Evolutionary conservation across 306 rosid species (phyloP), one percentile per base, ranked within the genome.

Genomic region (Styphnolobium japonicum): DNA sequence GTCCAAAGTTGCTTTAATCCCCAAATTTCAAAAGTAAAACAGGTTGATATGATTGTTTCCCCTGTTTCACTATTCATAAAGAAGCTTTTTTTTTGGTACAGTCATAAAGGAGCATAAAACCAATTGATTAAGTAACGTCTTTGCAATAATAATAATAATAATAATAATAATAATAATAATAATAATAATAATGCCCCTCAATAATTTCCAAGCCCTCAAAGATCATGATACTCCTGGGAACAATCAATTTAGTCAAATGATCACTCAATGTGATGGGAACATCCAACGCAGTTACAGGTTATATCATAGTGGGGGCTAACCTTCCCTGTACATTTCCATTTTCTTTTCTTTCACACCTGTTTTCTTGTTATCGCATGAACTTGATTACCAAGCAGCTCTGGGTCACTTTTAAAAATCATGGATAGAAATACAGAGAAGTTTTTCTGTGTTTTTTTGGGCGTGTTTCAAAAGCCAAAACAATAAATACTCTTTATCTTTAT

Each of bases 1-100:
- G 83, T 87, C 86, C 76, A 86, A 81, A 79, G 86, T 73, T 73
- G 72, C 87, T 82, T 81, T 87, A 73, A 12, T 71, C 75, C 63
- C 67, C 72, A 62, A 79, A 71, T 71, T 74, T 84, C 84, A 62
- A 88, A 88, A 84, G 84, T 49, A 36, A 45, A 76, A 64, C 58
- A 18, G 63, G 68, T 57, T 23, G 84, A 27, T 22, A 67, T 84
- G 87, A 84, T 86, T 80, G 55, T 36, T 34, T 39, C 0, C 63
- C 76, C 66, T 39, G 62, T 81, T 65, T 69, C 60, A 52, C 85
- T 84, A 18, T 81, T 85, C 14, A 39, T 58, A 53, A 68, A 27
- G 64, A 5, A 55, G 57, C 42, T n/a, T n/a, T n/a, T n/a, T n/a
- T n/a, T n/a, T n/a, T n/a, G n/a, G n/a, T n/a, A n/a, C n/a, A n/a